phyloP scores from a whole-genome alignment of 768 basidiomycete genomes.

The Pholiota molesta region DNA sequence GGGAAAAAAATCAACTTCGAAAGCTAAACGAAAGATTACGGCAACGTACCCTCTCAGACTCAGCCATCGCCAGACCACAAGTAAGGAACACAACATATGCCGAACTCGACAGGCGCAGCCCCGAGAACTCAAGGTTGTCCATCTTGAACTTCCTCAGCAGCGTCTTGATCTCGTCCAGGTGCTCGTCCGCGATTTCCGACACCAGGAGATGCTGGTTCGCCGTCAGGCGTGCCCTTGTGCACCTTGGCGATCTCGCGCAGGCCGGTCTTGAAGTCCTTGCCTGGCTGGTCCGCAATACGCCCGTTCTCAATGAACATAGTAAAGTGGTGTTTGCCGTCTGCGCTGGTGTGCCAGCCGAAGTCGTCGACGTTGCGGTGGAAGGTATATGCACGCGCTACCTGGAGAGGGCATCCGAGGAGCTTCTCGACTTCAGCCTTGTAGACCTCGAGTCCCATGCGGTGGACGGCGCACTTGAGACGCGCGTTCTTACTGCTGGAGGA shows the following conservation, averaged over 20 bases:
- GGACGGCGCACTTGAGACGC: slow-evolving; percentile 95
- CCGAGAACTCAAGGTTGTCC: slow-evolving; percentile 82
- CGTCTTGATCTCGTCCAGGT: slow-evolving; percentile 72
- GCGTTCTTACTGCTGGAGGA: slow-evolving; percentile 76
- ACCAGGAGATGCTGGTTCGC: slow-evolving; percentile 95
- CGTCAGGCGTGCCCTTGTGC: slow-evolving; percentile 88
- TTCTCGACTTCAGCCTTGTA: slow-evolving; percentile 95
- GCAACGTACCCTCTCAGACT: slow-evolving; percentile 53
- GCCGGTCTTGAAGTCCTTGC: slow-evolving; percentile 89
- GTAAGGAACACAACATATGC: slow-evolving; percentile 99
- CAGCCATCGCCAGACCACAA: slow-evolving; percentile 66
- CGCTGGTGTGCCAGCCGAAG: slow-evolving; percentile 89
- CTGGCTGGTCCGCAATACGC: slow-evolving; percentile 93
- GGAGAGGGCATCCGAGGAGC: slow-evolving; percentile 78
- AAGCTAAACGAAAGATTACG: background rate
- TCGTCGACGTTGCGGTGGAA: slow-evolving; percentile 93
- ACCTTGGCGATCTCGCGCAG: slow-evolving; percentile 90
- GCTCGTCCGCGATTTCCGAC: slow-evolving; percentile 78
- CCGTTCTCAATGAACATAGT: slow-evolving; percentile 97
- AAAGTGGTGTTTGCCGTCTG: slow-evolving; percentile 90
- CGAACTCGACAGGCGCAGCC: slow-evolving; percentile 83
- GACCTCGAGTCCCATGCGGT: slow-evolving; percentile 86
- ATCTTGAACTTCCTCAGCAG: slow-evolving; percentile 86
- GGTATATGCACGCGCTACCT: slow-evolving; percentile 71
- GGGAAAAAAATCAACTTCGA: background rate